These are phyloP conservation scores for Marsdenia floribunda DNA, from an alignment of 257 asterid genomes.

Conservation along the genomic window DNA sequence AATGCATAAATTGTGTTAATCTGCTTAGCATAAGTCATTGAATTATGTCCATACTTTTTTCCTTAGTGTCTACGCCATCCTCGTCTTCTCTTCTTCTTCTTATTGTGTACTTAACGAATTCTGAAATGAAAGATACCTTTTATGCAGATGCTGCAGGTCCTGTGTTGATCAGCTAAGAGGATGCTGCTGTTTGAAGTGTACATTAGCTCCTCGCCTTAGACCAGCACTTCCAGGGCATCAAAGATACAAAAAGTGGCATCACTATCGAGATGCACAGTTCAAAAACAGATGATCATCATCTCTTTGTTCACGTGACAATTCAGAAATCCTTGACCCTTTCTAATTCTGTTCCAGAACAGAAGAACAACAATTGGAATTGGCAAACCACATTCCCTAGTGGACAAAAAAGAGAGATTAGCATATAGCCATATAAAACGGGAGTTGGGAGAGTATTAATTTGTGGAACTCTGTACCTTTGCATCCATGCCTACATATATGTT, in stretches of 20 bases:
- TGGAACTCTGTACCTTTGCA: no score
- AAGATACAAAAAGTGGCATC: slow-evolving; percentile 85
- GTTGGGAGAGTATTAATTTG: no score
- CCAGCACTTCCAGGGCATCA: slow-evolving; percentile 64
- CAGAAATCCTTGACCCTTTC: neutral
- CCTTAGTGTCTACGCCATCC: no score
- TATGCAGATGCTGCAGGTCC: slow-evolving; percentile 60
- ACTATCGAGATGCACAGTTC: slow-evolving; percentile 56
- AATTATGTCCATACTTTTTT: no score
- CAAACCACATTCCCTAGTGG: no score
- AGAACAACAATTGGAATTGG: neutral
- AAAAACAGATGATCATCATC: slow-evolving; percentile 26
- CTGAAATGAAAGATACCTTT: neutral
- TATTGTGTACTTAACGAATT: neutral
- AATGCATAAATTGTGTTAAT: neutral
- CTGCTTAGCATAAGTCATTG: no score
- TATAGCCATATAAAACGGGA: no score
- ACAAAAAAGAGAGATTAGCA: no score
- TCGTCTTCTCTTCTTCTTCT: no score
- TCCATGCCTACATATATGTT: no score
- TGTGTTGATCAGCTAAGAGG: slow-evolving; percentile 58
- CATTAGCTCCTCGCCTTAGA: slow-evolving; percentile 66
- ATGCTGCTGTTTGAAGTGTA: slow-evolving; percentile 77
- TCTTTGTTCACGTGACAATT: neutral
- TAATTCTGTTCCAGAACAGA: neutral